These are phyloP conservation scores for Flueggea neowawraea DNA, from an alignment of 441 rosid genomes.

Conservation along the genomic window DNA sequence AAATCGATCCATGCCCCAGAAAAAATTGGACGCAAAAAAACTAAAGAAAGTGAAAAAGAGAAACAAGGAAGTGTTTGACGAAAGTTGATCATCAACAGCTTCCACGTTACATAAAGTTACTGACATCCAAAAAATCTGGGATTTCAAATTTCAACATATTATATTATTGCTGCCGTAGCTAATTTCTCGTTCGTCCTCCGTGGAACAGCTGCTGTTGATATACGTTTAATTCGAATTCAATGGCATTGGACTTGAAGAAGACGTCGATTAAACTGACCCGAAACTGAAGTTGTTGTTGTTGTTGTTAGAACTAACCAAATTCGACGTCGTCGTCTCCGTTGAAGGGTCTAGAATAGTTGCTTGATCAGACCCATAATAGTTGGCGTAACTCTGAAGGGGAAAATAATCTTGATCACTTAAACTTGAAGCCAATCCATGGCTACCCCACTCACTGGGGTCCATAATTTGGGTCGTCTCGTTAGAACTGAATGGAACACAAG, in stretches of 20 bases:
- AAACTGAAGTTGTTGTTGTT: conserved; percentile 39
- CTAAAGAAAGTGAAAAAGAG: neutral
- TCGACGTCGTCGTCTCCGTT: conserved; percentile 11
- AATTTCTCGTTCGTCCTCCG: conserved; percentile 61
- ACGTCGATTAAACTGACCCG: conserved; percentile 55
- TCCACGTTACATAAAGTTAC: conserved; percentile 41
- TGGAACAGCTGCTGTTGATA: conserved; percentile 37
- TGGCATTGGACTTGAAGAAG: conserved; percentile 63
- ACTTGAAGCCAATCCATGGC: too few species aligned
- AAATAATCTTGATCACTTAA: conserved; percentile 13
- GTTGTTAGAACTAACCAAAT: conserved; percentile 11
- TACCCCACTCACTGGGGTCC: too few species aligned
- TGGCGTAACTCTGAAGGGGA: conserved; percentile 22
- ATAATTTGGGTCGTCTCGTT: conserved; percentile 5
- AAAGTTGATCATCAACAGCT: neutral
- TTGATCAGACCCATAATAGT: conserved; percentile 16
- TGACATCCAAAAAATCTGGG: conserved; percentile 45
- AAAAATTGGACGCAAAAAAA: neutral
- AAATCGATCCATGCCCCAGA: too few species aligned
- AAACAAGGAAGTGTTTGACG: neutral
- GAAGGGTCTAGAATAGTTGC: conserved; percentile 23
- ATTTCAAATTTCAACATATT: conserved; percentile 52
- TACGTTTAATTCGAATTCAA: conserved; percentile 63
- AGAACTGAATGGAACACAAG: conserved; percentile 26
- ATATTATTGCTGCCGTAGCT: conserved; percentile 60